These are phyloP conservation scores for Dactylellina drechsleri DNA, from an alignment of 2,329 filamentous ascomycete species.

Conservation along the genomic window DNA sequence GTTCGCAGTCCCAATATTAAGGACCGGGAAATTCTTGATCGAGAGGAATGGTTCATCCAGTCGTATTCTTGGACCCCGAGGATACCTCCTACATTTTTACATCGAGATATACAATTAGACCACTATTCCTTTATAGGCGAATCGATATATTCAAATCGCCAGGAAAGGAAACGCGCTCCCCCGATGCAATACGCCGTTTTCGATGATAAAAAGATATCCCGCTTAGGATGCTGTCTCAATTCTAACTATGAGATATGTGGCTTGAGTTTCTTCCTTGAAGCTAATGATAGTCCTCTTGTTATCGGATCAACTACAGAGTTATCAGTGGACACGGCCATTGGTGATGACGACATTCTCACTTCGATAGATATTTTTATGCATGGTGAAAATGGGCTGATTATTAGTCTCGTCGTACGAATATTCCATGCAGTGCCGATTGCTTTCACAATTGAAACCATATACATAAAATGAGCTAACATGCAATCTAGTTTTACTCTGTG, in stretches of 20 bases:
- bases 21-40: conserved; percentile 1
- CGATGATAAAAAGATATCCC: not conserved
- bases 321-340: conserved; percentile 7
- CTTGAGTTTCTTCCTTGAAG: conserved; percentile 17
- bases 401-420: conserved; percentile 15
- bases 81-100: conserved; percentile 13
- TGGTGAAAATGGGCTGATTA: not conserved
- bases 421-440: not conserved
- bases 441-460: no score
- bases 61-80: conserved; percentile 28
- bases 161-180: not conserved
- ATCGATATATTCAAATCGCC: not conserved
- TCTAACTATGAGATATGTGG: conserved; percentile 11
- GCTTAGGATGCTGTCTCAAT: conserved; percentile 26
- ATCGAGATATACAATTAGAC: conserved; percentile 1
- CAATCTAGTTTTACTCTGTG: conserved; percentile 3
- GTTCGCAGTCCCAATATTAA: conserved; percentile 12
- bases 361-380: conserved; percentile 9
- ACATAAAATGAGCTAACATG: no score
- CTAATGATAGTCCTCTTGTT: not conserved
- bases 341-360: conserved; percentile 9
- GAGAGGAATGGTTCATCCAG: conserved; percentile 26
- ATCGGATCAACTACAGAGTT: conserved; percentile 14
- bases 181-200: conserved; percentile 14
- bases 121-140: conserved; percentile 7